These are phyloP conservation scores for Dentipellis fragilis DNA, from an alignment of 768 basidiomycete species.

Conservation along the genomic window DNA sequence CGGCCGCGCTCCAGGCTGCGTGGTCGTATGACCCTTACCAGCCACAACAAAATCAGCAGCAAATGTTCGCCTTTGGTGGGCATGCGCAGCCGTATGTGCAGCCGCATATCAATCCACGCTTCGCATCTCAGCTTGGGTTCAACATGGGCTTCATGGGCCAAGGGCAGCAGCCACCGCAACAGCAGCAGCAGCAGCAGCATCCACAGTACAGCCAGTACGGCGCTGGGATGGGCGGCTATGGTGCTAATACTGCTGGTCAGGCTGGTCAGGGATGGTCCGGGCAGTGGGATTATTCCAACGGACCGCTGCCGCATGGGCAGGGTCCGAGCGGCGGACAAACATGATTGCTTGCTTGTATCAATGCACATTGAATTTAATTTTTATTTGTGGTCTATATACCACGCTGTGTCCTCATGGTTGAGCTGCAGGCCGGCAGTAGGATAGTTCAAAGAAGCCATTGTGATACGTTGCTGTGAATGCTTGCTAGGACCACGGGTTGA, in stretches of 20 bases:
- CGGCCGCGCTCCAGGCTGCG: background rate
- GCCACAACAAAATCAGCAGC: constrained; percentile 3
- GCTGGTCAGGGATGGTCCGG: background rate
- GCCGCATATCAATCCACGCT: constrained; percentile 78
- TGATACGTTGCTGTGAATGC: no score
- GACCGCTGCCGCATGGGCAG: background rate
- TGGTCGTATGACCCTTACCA: constrained; percentile 9
- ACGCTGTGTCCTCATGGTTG: no score
- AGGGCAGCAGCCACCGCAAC: constrained; percentile 12
- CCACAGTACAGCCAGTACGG: constrained; percentile 7
- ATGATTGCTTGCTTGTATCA: background rate
- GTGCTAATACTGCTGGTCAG: background rate
- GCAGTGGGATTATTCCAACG: constrained; percentile 1
- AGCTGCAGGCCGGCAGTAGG: no score
- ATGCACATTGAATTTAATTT: background rate
- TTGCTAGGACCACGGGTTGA: no score
- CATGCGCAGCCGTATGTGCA: constrained; percentile 36
- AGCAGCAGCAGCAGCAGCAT: constrained; percentile 13
- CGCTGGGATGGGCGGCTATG: background rate
- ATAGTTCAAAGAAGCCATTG: no score
- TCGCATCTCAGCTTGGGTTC: constrained; percentile 57
- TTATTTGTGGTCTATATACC: background rate
- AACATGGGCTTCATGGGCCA: constrained; percentile 23
- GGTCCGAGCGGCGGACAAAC: background rate
- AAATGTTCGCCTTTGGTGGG: constrained; percentile 5